Evolutionary conservation across 306 rosid genomes (phyloP).

Genomic region (Cyclanthera cordifolia): DNA sequence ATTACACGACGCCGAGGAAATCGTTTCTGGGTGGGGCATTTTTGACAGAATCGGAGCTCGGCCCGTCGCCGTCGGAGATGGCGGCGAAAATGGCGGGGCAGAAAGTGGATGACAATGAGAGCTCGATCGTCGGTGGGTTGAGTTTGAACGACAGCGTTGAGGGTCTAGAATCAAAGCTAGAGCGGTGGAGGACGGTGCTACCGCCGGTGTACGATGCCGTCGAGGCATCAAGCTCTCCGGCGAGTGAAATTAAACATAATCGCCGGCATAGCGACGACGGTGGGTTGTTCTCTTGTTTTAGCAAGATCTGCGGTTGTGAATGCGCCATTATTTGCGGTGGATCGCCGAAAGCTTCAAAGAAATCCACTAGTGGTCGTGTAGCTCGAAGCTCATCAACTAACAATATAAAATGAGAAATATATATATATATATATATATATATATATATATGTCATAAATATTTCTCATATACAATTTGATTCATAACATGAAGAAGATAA

Average conservation of each 20-base stretch:
- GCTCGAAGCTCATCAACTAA: constrained; percentile 27
- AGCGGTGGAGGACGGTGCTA: constrained; percentile 67
- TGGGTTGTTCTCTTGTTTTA: constrained; percentile 83
- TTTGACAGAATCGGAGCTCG: constrained; percentile 67
- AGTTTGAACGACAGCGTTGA: constrained; percentile 61
- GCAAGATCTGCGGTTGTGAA: constrained; percentile 74
- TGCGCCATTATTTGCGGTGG: constrained; percentile 76
- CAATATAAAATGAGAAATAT: too few species aligned
- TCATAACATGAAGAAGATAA: too few species aligned
- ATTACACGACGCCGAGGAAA: constrained; percentile 46
- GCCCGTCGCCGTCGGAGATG: constrained; percentile 92
- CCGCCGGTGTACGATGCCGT: constrained; percentile 51
- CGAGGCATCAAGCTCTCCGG: constrained; percentile 26
- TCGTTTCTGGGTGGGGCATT: constrained; percentile 24
- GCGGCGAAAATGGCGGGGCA: constrained; percentile 48
- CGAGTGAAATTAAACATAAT: constrained; percentile 18
- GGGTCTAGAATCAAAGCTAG: constrained; percentile 56
- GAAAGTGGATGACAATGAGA: constrained; percentile 32
- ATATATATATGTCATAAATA: too few species aligned
- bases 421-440: too few species aligned
- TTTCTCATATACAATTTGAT: too few species aligned
- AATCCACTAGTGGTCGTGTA: constrained; percentile 12
- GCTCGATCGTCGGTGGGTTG: constrained; percentile 49
- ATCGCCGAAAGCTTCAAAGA: constrained; percentile 15
- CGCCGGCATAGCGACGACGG: constrained; percentile 41